These are phyloP conservation scores for Melanogaster broomeanus DNA, from an alignment of 768 basidiomycete species.

Conservation along the genomic window DNA sequence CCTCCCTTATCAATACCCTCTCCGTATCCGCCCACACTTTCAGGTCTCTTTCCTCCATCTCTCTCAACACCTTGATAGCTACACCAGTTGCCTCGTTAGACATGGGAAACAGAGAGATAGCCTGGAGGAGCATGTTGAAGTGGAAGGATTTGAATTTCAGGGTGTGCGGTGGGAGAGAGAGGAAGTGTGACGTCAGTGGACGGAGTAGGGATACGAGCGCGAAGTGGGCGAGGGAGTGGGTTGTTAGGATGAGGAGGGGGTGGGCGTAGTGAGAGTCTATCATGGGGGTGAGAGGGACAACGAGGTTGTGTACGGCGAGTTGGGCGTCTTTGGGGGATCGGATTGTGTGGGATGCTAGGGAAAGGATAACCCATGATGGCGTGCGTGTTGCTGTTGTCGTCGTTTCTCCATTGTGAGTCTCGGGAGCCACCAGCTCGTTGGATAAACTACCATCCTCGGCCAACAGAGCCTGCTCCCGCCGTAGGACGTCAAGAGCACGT, in stretches of 20 bases:
- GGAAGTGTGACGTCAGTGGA: constrained; percentile 44
- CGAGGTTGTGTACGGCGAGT: constrained; percentile 44
- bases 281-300: constrained; percentile 34
- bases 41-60: constrained; percentile 50
- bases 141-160: constrained; percentile 26
- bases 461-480: constrained; percentile 4
- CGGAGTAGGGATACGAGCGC: constrained; percentile 49
- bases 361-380: constrained; percentile 59
- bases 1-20: constrained; percentile 46
- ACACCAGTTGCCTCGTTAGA: constrained; percentile 42
- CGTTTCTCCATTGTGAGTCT: background rate
- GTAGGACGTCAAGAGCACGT: constrained; percentile 27
- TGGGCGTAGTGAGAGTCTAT: constrained; percentile 5
- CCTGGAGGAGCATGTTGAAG: constrained; percentile 57
- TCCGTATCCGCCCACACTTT: constrained; percentile 44
- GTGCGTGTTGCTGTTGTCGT: constrained; percentile 3
- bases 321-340: constrained; percentile 46
- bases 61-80: constrained; percentile 42
- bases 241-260: constrained; percentile 24
- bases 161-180: constrained; percentile 27
- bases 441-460: background rate
- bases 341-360: constrained; percentile 49
- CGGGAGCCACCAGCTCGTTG: background rate
- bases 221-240: constrained; percentile 51
- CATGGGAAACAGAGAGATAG: constrained; percentile 45